Base-by-base conservation (phyloP, 176 grass and related monocot species). In the Bothriochloa decipiens region DNA sequence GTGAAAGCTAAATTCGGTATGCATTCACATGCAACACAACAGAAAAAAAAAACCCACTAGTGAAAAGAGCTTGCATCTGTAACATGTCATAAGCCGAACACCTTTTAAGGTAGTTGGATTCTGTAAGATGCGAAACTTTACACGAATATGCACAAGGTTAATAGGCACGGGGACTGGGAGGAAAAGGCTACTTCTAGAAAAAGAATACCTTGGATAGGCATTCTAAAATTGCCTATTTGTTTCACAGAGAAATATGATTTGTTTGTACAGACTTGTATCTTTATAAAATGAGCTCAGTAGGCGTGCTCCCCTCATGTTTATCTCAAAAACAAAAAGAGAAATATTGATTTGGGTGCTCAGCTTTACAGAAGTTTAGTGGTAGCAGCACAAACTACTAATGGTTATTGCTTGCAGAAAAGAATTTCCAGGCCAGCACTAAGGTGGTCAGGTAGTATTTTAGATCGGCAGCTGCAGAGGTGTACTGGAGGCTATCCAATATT, bases 221-320 rank as follows among this genome's bases (percentile, higher is more conserved):
- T n/a, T 60, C 55, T 73, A 45, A 26, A 75, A 58, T 11, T 74
- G 45, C 35, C n/a, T 57, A 73, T 79, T 83, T 87, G 43, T 55
- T 77, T 33, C 29, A 26, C 71, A 22, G 52, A 55, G 18, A 22
- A 20, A 53, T 20, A 79, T 53, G 26, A 42, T 83, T 72, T 65
- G 9, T 5, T 37, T 37, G 36, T 37, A 37, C 36, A 37, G 36
- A 37, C 36, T n/a, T n/a, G 0, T 37, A 37, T 37, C 36, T 37
- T 37, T 37, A 37, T 37, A 37, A 37, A 37, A 37, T 37, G 36
- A 37, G 36, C 36, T 37, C 36, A 5, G 4, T 37, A 37, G 36
- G 36, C 4, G 5, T 37, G 36, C 5, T 6, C 36, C 36, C 36
- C 36, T 37, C 36, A 4, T 37, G 36, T 37, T 37, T 37, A 4